Base-by-base conservation (phyloP, 352 stramenopile genomes). In the Aphanomyces invadans region DNA sequence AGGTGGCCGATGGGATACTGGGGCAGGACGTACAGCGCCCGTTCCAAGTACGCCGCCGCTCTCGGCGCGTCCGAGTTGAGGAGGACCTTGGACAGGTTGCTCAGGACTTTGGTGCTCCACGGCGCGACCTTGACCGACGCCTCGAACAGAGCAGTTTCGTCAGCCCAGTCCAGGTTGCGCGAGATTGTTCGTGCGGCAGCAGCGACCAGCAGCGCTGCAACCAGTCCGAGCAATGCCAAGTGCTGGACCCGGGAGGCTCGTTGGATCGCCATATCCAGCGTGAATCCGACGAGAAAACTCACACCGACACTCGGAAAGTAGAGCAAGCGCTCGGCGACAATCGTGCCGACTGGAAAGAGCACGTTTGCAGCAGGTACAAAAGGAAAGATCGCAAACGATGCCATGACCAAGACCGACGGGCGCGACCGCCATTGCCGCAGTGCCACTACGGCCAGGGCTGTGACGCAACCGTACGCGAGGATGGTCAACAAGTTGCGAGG, bases 281-380 rank as follows among this genome's bases (percentile, higher is more conserved):
- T 21, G 45, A 78, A 75, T 1, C 74, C 83, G 4, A 86, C 25
- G 11, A 91, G 61, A 4, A 92, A 65, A 42, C 86, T 89, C 42
- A 93, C 90, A 2, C 88, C 85, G n/a, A 93, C 81, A 51, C 83
- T 95, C 0, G 90, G 89, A 45, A 97, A 86, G 73, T 97, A 97
- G 25, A 97, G 57, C 45, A 98, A 69, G 17, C 92, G 77, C 80
- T 98, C 92, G 0, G 87, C 92, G 23, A 98, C 73, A 7, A 97
- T 73, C 0, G 88, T 96, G 19, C 92, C 92, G 21, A 98, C 85
- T 2, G 90, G 87, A 54, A 98, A 95, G 23, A 97, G 65, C 12
- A 95, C 33, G 59, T 98, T 96, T n/a, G 86, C 91, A 21, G 84
- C 90, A 12, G 92, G 92, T 0, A 97, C 38, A 70, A 97, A 98